Base-by-base conservation (phyloP, 2,329 filamentous ascomycete genomes). In the Aspergillus neotritici region DNA sequence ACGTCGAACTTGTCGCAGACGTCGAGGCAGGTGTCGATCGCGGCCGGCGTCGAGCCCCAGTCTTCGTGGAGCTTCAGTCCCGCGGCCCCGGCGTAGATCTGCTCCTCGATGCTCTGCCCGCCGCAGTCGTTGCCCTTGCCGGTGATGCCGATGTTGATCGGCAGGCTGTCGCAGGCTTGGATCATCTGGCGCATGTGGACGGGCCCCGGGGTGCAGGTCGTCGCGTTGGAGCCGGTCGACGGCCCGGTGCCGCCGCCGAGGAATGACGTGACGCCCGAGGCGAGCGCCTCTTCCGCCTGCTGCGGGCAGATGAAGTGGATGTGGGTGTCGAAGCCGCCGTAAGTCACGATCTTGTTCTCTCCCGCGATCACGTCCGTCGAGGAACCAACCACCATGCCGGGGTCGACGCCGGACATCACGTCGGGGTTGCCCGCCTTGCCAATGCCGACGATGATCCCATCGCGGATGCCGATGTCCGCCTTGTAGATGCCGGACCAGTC, bases 341-440 rank as follows among this genome's bases (percentile, higher is more conserved):
- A 86, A 0, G 91, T 97, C 41, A 97, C 71, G 50, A 97, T 96
- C 70, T 87, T 87, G 55, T 86, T 82, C 69, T 97, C 91, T 11
- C 82, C 90, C 13, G 91, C 88, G 61, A 97, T 82, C 15, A 96
- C 87, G 71, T 97, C 91, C 0, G 91, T 97, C 53, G 86, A 87
- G 50, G 83, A 84, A 9, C 91, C 91, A 8, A 96, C 80, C 2
- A 95, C 72, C 82, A 97, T 81, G 43, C 82, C 76, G 0, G 80
- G 74, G 46, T 84, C 75, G 5, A 97, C 87, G 4, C 87, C 87
- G 28, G 93, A 84, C 91, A 96, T 96, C 36, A 94, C 81, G 67
- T 97, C 91, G n/a, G 91, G 91, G 58, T 96, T 97, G 14, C 91
- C 91, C 12, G 91, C 88, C 68, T 97, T 96, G 47, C 91, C 91